Evolutionary conservation across 306 rosid genomes (phyloP).

Genomic region (Malus orientalis): DNA sequence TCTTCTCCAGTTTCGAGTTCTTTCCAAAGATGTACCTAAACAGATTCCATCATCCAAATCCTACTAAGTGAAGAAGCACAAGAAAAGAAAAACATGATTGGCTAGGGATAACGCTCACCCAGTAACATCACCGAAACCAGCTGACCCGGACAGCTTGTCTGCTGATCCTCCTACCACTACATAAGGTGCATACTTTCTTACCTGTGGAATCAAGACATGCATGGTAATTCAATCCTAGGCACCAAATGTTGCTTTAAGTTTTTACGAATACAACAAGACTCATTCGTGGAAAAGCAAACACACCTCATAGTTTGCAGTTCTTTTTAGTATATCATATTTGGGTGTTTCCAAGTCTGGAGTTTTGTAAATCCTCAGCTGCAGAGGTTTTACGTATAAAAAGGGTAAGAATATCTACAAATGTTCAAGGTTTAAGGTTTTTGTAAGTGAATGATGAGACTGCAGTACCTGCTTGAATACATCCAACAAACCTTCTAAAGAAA

Average conservation of each 20-base stretch:
- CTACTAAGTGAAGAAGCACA: not conserved
- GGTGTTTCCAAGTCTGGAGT: slow-evolving; percentile 92
- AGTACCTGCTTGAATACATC: slow-evolving; percentile 78
- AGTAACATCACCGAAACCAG: slow-evolving; percentile 72
- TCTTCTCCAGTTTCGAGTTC: slow-evolving; percentile 67
- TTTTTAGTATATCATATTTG: slow-evolving; percentile 60
- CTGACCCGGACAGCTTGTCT: slow-evolving; percentile 75
- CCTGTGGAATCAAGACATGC: slow-evolving; percentile 31
- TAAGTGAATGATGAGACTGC: not conserved
- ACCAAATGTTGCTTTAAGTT: not conserved
- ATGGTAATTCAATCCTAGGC: not conserved
- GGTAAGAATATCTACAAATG: not conserved
- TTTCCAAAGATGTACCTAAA: slow-evolving; percentile 81
- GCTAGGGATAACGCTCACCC: slow-evolving; percentile 46
- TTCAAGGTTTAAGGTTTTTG: not conserved
- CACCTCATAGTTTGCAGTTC: slow-evolving; percentile 74
- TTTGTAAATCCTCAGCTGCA: slow-evolving; percentile 74
- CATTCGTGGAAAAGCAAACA: not conserved
- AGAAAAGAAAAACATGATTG: not conserved
- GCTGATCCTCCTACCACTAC: slow-evolving; percentile 65
- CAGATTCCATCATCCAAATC: not conserved
- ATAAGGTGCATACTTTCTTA: slow-evolving; percentile 68
- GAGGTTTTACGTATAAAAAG: slow-evolving; percentile 1
- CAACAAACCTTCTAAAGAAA: slow-evolving; percentile 72
- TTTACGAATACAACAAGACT: not conserved